These are phyloP conservation scores for Ploettnerulaceae sp. DNA, from an alignment of 2,329 filamentous ascomycete genomes.

Conservation along the genomic window DNA sequence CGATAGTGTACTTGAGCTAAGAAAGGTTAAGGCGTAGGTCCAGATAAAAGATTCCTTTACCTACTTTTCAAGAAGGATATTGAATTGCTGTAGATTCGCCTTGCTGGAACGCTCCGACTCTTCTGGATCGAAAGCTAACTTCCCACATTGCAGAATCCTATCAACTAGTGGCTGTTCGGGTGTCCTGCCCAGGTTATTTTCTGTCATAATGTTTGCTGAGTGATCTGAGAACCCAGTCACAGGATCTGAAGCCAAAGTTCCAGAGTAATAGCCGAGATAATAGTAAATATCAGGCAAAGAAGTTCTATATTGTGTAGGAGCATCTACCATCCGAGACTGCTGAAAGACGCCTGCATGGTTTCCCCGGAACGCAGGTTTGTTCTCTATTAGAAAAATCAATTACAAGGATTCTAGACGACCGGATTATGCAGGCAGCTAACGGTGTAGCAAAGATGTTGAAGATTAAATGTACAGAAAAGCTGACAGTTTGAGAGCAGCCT, in stretches of 20 bases:
- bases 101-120: conserved; percentile 17
- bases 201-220: conserved; percentile 1
- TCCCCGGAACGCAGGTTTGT: not conserved
- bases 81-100: conserved; percentile 20
- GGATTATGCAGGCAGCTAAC: no score
- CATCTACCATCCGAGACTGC: no score
- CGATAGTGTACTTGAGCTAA: conserved; percentile 43
- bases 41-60: not conserved
- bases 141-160: conserved; percentile 28
- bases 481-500: not conserved
- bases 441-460: no score
- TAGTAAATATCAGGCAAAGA: not conserved
- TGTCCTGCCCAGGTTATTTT: conserved; percentile 3
- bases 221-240: not conserved
- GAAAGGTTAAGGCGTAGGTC: conserved; percentile 12
- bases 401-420: no score
- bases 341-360: not conserved
- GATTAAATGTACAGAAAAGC: no score
- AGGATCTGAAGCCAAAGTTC: not conserved
- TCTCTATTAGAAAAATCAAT: no score
- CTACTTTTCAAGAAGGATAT: conserved; percentile 25
- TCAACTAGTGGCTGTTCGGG: conserved; percentile 28
- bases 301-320: no score
- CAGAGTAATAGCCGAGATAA: not conserved
- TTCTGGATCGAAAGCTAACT: conserved; percentile 30